phyloP scores from a whole-genome alignment of 371 early-diverging fungal genomes.

The Saksenaea vasiformis region DNA sequence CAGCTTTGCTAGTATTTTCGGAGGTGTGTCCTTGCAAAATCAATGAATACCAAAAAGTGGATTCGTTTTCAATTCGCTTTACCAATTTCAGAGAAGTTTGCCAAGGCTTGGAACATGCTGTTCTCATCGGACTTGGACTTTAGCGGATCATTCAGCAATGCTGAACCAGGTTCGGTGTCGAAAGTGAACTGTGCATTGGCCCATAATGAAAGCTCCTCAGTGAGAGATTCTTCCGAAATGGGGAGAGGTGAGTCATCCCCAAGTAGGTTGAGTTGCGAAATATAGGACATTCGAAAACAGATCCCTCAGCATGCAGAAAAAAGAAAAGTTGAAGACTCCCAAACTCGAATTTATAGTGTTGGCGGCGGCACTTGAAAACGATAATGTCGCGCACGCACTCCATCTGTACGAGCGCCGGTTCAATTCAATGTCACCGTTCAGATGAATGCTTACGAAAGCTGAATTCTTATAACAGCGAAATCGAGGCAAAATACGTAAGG shows the following conservation, averaged over 20 bases:
- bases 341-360: neutral
- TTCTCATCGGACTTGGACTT: constrained; percentile 14
- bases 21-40: neutral
- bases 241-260: constrained; percentile 38
- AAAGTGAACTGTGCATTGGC: constrained; percentile 74
- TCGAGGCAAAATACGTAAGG: too few species aligned
- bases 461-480: too few species aligned
- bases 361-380: neutral
- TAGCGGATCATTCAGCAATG: constrained; percentile 31
- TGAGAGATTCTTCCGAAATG: constrained; percentile 39
- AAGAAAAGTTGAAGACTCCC: constrained; percentile 1
- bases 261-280: constrained; percentile 44
- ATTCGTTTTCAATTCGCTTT: neutral
- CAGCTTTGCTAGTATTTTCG: neutral
- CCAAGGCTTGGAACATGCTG: constrained; percentile 3
- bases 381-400: too few species aligned
- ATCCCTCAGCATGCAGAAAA: constrained; percentile 5
- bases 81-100: constrained; percentile 14
- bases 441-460: too few species aligned
- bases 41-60: neutral
- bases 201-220: constrained; percentile 60
- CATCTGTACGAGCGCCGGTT: too few species aligned
- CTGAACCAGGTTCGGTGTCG: constrained; percentile 55
- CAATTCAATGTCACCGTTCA: too few species aligned
- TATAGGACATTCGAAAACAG: constrained; percentile 40